Base-by-base conservation (phyloP, 192 early-diverging fungal species). In the Entophlyctis luteolus region DNA sequence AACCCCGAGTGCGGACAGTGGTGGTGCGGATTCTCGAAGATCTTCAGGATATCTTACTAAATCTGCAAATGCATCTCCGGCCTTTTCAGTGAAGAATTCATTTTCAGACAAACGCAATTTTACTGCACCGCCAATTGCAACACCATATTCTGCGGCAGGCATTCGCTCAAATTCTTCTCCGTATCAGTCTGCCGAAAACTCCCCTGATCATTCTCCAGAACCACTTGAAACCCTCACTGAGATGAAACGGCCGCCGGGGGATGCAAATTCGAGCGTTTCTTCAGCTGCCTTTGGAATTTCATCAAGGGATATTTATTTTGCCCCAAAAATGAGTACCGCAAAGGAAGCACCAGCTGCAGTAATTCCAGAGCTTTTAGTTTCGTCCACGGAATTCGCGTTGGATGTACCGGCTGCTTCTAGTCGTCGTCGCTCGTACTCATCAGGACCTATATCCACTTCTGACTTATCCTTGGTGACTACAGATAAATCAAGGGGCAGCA, bases 371-470 rank as follows among this genome's bases (percentile, higher is more conserved):
- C n/a, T 63, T 32, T 12, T 63, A 18, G 23, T 63, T 6, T 63
- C 60, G 16, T 48, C 60, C 2, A 33, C 60, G 35, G 12, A 12
- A 33, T 12, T 37, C 12, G 47, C 28, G 18, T 5, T 39, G 35
- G 14, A 12, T 32, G n/a, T 18, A 25, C n/a, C 5, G 57, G 20
- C 36, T 3, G 47, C 6, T 2, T 5, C 8, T 12, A 29, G 16
- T 23, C 63, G 63, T 25, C 48, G 63, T 18, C 28, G 63, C 12
- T 66, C 63, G 12, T 54, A 66, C 42, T 66, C 63, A 12, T 37
- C 63, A 42, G 57, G 57, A 23, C 5, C 57, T n/a, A n/a, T n/a
- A n/a, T n/a, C n/a, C n/a, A n/a, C n/a, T n/a, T n/a, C n/a, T n/a
- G n/a, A n/a, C n/a, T n/a, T n/a, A n/a, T n/a, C n/a, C n/a, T n/a